A percentile compares a stretch with the other conserved stretches of the same genome.
These are phyloP conservation scores for Lepidium campestre DNA, from an alignment of 441 rosid species.

Conservation along the genomic window DNA sequence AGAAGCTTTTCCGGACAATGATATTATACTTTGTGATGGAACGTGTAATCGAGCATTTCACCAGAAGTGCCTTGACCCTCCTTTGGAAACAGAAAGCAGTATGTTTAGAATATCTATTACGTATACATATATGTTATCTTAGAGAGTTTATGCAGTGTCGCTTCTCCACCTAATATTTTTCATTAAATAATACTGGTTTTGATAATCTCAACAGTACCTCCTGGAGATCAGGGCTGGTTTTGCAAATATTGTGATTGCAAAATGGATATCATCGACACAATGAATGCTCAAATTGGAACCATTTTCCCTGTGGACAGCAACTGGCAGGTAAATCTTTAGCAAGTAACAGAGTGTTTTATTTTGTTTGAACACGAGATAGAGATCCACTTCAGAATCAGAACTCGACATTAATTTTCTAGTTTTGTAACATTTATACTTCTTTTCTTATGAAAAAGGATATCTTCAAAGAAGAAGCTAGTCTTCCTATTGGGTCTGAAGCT, in stretches of 20 bases:
- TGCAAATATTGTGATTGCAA: conserved; percentile 88
- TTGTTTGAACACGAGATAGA: not conserved
- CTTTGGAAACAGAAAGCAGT: conserved; percentile 83
- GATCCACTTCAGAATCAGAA: not conserved
- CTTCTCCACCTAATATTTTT: not conserved
- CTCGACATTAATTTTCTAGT: not conserved
- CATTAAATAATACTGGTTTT: conserved; percentile 9
- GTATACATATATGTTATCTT: not conserved
- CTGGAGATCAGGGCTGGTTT: conserved; percentile 97
- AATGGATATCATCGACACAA: conserved; percentile 82
- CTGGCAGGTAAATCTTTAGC: conserved; percentile 64
- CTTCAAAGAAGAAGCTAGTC: conserved; percentile 73
- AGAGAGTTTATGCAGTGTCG: not conserved
- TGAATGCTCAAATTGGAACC: conserved; percentile 96
- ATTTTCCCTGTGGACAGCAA: conserved; percentile 54
- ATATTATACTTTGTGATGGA: conserved; percentile 94
- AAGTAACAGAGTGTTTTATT: not conserved
- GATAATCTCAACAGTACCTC: conserved; percentile 66
- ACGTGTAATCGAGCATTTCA: conserved; percentile 92
- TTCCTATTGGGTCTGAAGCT: conserved; percentile 49
- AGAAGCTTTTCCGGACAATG: conserved; percentile 87
- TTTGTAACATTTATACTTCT: conserved; percentile 1
- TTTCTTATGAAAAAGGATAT: conserved; percentile 53
- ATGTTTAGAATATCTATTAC: conserved; percentile 25
- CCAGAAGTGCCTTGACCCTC: conserved; percentile 94